Base-by-base conservation (phyloP, 345 rosid genomes). In the Salix udensis region DNA sequence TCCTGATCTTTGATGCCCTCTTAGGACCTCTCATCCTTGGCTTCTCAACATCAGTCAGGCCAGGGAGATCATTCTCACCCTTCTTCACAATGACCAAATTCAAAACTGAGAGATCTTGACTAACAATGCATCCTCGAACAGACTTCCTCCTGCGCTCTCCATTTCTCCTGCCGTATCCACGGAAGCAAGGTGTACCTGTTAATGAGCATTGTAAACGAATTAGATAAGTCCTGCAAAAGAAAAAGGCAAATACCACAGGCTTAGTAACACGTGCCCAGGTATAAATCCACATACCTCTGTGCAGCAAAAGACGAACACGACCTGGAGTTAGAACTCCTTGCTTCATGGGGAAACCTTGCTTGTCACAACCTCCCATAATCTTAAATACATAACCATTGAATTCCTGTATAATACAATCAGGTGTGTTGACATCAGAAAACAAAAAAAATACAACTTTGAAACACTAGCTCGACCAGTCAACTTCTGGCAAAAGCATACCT, bases 311-410 rank as follows among this genome's bases (percentile, higher is more conserved):
- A 31, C 96, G 96, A 48, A 92, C 98, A 82, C 97, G 97, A 2
- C 94, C 96, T n/a, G 93, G 92, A 70, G 98, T 92, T 26, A 91
- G 79, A 81, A 91, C 98, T 83, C 96, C 98, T 81, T 94, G 97
- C 82, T 94, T 92, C 98, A 91, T 94, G 42, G 98, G 96, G 75
- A 94, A 92, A 50, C 98, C 97, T 67, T 94, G 98, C 83, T 92
- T 92, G 94, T 92, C 97, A 31, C 97, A 94, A 44, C 98, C 98
- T 76, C 96, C 98, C 98, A 80, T 94, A 77, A 89, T 94, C 88
- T 92, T 92, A 81, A 92, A 94, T 2, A 94, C 87, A 34, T 94
- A 94, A 2, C 98, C 98, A 77, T 88, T 94, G 79, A 94, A 92
- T 79, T 94, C 96, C 98, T 90, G 83, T 28, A 73, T 61, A 37